Percentiles rank a stretch among this genome's conserved stretches.
phyloP scores from a whole-genome alignment of 2,329 filamentous ascomycete genomes.

The Nemania diffusa region DNA sequence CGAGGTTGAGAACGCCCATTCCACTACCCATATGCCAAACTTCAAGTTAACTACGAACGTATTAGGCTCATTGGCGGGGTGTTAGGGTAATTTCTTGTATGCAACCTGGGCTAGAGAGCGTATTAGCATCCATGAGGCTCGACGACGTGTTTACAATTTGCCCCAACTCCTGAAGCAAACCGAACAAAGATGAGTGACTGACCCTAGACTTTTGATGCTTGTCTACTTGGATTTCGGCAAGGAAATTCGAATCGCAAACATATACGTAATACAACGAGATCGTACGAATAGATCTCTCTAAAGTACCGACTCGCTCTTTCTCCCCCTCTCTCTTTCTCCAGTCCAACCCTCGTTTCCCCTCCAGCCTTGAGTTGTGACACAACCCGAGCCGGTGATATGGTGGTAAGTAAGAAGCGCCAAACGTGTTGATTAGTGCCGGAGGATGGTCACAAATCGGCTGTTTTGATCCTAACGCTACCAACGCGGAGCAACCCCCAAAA shows the following conservation, averaged over 20 bases:
- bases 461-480: constrained; percentile 14
- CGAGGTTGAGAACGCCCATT: constrained; percentile 5
- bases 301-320: background rate
- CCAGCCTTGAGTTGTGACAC: constrained; percentile 2
- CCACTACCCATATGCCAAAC: constrained; percentile 9
- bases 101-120: constrained; percentile 7
- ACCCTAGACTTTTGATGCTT: constrained; percentile 1
- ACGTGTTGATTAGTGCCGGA: background rate
- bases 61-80: constrained; percentile 8
- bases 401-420: background rate
- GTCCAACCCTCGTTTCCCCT: constrained; percentile 6
- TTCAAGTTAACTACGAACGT: constrained; percentile 17
- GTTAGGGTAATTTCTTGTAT: background rate
- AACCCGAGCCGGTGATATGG: constrained; percentile 1
- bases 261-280: background rate
- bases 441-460: constrained; percentile 6
- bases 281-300: background rate
- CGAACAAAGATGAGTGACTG: constrained; percentile 4
- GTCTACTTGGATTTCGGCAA: background rate
- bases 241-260: background rate
- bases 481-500: background rate
- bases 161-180: background rate
- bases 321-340: background rate
- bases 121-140: constrained; percentile 19
- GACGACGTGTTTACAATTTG: background rate